phyloP scores from a whole-genome alignment of 2,329 filamentous ascomycete genomes.

The Aquanectria penicillioides region DNA sequence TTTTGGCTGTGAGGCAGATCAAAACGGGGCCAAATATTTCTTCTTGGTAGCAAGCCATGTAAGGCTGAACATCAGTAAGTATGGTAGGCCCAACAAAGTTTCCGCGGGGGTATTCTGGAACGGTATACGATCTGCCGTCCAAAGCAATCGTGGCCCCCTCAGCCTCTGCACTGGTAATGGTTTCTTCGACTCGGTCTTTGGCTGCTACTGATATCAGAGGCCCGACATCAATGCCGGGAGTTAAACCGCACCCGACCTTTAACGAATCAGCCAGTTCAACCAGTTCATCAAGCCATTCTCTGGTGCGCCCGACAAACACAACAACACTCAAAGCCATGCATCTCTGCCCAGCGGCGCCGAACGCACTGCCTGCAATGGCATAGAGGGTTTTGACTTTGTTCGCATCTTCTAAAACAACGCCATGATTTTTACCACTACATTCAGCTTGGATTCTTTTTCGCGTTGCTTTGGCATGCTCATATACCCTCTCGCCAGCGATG shows the following conservation, averaged over 20 bases:
- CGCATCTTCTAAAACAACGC: constrained; percentile 82
- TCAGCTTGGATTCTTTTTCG: constrained; percentile 89
- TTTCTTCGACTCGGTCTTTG: constrained; percentile 76
- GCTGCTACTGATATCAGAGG: constrained; percentile 82
- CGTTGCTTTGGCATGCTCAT: constrained; percentile 76
- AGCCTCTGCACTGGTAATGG: constrained; percentile 78
- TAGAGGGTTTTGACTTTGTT: constrained; percentile 90
- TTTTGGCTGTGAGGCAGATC: neutral
- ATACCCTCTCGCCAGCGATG: constrained; percentile 88
- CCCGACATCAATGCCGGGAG: constrained; percentile 65
- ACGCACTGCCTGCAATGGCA: constrained; percentile 81
- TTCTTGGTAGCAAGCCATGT: neutral
- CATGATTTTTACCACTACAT: constrained; percentile 87
- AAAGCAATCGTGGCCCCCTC: constrained; percentile 83
- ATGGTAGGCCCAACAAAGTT: neutral
- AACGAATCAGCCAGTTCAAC: constrained; percentile 77
- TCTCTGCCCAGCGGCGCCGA: constrained; percentile 83
- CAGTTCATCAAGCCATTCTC: constrained; percentile 80
- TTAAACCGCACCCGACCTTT: constrained; percentile 73
- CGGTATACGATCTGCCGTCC: constrained; percentile 67
- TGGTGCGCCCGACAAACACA: constrained; percentile 84
- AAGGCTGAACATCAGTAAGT: neutral
- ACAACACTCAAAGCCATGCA: constrained; percentile 87
- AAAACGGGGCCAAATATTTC: neutral
- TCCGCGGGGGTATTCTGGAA: neutral